Base-by-base conservation (phyloP, 2,329 filamentous ascomycete genomes). In the Xylariaceae sp. region DNA sequence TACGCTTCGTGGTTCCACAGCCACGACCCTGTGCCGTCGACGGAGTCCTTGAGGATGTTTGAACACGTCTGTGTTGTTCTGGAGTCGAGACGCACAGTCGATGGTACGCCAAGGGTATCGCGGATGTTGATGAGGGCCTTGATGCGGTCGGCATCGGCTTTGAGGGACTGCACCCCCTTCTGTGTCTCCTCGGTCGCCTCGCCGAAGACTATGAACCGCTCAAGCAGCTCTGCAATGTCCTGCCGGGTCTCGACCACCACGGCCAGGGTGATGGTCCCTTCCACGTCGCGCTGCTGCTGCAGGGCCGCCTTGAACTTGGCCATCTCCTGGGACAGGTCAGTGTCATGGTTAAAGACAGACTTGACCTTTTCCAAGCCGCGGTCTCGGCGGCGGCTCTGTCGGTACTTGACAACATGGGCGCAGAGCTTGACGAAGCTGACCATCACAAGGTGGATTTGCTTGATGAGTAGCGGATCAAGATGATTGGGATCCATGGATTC, bases 321-420 rank as follows among this genome's bases (percentile, higher is more conserved):
- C 48, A 51, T 45, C 32, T 48, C 44, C 4, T 13, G 32, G 6
- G 28, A 13, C 5, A 53, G 19, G 17, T 35, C 43, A 7, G 42
- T 44, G 35, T 53, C 44, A 8, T 23, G 8, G 5, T 49, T 45
- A 9, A 51, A 44, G 4, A 52, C 36, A 3, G 45, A 41, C 25
- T 39, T 48, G n/a, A 41, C 15, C 25, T 45, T 34, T 24, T 34
- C 39, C 13, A 32, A 15, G 16, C 50, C 19, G 18, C 47, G 47
- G 12, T 43, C 35, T 27, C 43, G 19, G 22, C 39, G 42, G 19
- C 45, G 31, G 8, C 47, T 43, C 19, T 53, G 50, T n/a, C 39
- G 41, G 25, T 51, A 52, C n/a, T 48, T 48, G 11, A 53, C 43
- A 3, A 52, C 49, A 13, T 52, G 44, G 10, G 48, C 50, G 28